Percentiles rank a stretch among this genome's conserved stretches.
phyloP scores from a whole-genome alignment of 2,329 filamentous ascomycete genomes.

The Fusarium oligoseptatum region DNA sequence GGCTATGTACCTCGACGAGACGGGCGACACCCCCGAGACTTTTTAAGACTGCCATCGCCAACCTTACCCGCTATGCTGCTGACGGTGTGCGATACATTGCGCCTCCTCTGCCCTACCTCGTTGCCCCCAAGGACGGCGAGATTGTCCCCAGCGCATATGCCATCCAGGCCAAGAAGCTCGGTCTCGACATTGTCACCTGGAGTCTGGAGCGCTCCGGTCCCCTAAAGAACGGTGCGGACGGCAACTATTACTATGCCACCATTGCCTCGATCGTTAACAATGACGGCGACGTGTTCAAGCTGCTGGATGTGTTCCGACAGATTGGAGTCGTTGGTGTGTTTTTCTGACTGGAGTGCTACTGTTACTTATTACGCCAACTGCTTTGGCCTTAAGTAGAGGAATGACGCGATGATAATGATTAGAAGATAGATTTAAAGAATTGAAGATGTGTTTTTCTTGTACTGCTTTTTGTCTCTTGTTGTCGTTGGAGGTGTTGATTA shows the following conservation, averaged over 20 bases:
- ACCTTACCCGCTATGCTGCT: conserved; percentile 67
- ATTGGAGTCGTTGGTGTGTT: conserved; percentile 74
- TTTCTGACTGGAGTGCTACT: conserved; percentile 78
- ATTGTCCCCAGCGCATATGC: conserved; percentile 76
- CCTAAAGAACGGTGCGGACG: conserved; percentile 62
- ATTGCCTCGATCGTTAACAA: conserved; percentile 67
- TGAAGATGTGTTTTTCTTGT: not conserved
- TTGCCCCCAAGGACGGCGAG: conserved; percentile 63
- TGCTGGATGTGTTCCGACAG: conserved; percentile 75
- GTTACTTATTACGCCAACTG: conserved; percentile 81
- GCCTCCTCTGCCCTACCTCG: conserved; percentile 73
- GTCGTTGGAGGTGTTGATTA: not conserved
- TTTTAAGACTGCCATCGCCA: conserved; percentile 68
- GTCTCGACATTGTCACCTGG: conserved; percentile 77
- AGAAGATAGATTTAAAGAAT: not conserved
- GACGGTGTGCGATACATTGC: conserved; percentile 73
- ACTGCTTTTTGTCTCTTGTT: not conserved
- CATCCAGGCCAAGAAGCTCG: conserved; percentile 68
- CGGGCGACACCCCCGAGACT: conserved; percentile 65
- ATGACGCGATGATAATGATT: not conserved
- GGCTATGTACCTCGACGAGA: conserved; percentile 75
- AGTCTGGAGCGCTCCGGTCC: conserved; percentile 75
- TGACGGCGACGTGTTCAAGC: conserved; percentile 75
- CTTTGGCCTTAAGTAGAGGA: conserved; percentile 57
- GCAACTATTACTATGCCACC: conserved; percentile 69